phyloP scores from a whole-genome alignment of 768 basidiomycete genomes.

The Amanita molliuscula region DNA sequence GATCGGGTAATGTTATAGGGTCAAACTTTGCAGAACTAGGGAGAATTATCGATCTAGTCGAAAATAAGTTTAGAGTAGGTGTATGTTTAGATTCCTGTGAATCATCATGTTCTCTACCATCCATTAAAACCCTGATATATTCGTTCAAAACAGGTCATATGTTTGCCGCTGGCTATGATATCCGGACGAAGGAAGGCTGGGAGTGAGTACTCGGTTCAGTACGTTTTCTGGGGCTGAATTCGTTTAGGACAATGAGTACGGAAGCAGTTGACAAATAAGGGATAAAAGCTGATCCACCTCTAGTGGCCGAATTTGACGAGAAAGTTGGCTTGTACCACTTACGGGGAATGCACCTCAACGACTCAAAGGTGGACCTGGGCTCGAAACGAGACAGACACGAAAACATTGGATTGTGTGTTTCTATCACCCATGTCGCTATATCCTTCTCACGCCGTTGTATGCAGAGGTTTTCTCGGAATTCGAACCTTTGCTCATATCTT shows the following conservation, averaged over 20 bases:
- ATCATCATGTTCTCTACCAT: conserved; percentile 9
- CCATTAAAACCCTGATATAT: neutral
- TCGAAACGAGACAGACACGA: conserved; percentile 75
- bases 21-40: conserved; percentile 58
- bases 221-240: neutral
- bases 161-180: conserved; percentile 59
- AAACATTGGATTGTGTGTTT: conserved; percentile 70
- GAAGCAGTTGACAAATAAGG: neutral
- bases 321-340: conserved; percentile 65
- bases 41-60: conserved; percentile 56
- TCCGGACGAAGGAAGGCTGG: conserved; percentile 65
- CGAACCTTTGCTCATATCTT: conserved; percentile 55
- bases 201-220: conserved; percentile 34
- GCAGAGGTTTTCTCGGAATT: conserved; percentile 61
- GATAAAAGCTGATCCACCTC: neutral
- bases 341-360: conserved; percentile 79
- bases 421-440: neutral
- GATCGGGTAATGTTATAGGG: conserved; percentile 71
- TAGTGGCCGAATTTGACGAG: conserved; percentile 58
- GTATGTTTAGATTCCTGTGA: conserved; percentile 83
- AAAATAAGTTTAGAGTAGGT: conserved; percentile 66
- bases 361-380: conserved; percentile 55
- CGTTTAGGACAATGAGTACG: conserved; percentile 17
- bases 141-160: neutral
- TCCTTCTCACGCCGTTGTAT: neutral